Percentiles rank a stretch among this genome's conserved stretches.
phyloP scores from a whole-genome alignment of 169 alveolate genomes.

The Pseudocohnilembus persalinus region DNA sequence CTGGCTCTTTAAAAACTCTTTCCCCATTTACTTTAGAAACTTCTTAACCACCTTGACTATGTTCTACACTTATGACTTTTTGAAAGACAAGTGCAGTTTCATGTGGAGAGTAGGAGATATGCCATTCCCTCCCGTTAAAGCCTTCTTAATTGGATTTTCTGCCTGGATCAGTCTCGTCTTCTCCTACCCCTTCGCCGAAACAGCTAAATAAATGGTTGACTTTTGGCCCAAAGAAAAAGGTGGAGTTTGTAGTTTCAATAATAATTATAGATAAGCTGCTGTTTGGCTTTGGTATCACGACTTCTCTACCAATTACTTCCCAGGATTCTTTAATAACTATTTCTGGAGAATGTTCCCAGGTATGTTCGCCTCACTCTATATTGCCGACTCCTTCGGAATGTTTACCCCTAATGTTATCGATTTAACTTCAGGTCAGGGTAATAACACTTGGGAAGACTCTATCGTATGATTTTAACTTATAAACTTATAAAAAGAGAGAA shows the following conservation, averaged over 20 bases:
- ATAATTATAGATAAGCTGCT: conserved; percentile 55
- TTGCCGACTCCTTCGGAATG: conserved; percentile 57
- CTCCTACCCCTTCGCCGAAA: conserved; percentile 46
- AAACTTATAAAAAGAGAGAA: not conserved
- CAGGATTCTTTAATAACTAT: conserved; percentile 53
- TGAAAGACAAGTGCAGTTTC: conserved; percentile 60
- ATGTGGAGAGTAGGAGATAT: conserved; percentile 53
- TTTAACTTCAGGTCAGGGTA: conserved; percentile 38
- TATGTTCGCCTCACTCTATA: conserved; percentile 41
- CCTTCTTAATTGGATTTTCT: conserved; percentile 30
- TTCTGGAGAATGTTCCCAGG: conserved; percentile 40
- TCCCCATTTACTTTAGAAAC: conserved; percentile 56
- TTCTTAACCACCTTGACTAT: conserved; percentile 49
- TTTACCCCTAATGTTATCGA: conserved; percentile 44
- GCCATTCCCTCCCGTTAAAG: conserved; percentile 46
- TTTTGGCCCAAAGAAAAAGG: conserved; percentile 67
- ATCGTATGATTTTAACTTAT: not conserved
- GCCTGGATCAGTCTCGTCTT: conserved; percentile 37
- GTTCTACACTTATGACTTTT: conserved; percentile 44
- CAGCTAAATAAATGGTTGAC: conserved; percentile 64
- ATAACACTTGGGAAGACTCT: conserved; percentile 52
- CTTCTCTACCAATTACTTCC: conserved; percentile 48
- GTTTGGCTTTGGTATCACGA: conserved; percentile 50
- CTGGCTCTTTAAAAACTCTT: conserved; percentile 57
- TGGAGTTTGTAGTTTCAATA: conserved; percentile 61